phyloP scores from a whole-genome alignment of 1,284 basidiomycete species.

The Moesziomyces sp. region DNA sequence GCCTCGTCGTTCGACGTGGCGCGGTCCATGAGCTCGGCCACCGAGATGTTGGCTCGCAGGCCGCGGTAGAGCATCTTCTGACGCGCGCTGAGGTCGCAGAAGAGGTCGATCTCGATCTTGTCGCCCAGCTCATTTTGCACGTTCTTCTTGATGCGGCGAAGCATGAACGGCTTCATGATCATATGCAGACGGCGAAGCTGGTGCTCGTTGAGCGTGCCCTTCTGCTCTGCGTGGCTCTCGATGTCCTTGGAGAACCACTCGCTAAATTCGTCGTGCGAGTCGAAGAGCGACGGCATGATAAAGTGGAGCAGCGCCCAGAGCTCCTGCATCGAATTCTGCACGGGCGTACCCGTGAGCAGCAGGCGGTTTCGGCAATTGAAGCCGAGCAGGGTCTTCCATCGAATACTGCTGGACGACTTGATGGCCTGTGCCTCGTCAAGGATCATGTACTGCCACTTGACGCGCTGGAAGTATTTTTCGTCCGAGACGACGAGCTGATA shows the following conservation, averaged over 20 bases:
- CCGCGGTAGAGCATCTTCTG: constrained; percentile 93
- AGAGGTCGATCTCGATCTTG: constrained; percentile 98
- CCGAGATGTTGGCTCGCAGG: constrained; percentile 90
- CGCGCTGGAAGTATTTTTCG: constrained; percentile 95
- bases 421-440: constrained; percentile 99
- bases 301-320: constrained; percentile 99
- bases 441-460: constrained; percentile 99
- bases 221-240: constrained; percentile 84
- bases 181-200: constrained; percentile 95
- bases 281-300: constrained; percentile 99
- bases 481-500: constrained; percentile 98
- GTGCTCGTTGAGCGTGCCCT: constrained; percentile 88
- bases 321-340: constrained; percentile 99
- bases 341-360: constrained; percentile 95
- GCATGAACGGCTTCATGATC: constrained; percentile 99
- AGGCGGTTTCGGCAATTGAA: constrained; percentile 97
- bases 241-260: constrained; percentile 99
- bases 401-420: constrained; percentile 95
- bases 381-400: constrained; percentile 96
- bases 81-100: constrained; percentile 91
- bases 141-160: constrained; percentile 95
- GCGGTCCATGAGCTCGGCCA: constrained; percentile 92
- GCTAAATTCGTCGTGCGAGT: constrained; percentile 99
- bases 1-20: constrained; percentile 88
- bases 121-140: constrained; percentile 99